Base-by-base conservation (phyloP, 352 stramenopile genomes). In the Phytophthora sansomeana region DNA sequence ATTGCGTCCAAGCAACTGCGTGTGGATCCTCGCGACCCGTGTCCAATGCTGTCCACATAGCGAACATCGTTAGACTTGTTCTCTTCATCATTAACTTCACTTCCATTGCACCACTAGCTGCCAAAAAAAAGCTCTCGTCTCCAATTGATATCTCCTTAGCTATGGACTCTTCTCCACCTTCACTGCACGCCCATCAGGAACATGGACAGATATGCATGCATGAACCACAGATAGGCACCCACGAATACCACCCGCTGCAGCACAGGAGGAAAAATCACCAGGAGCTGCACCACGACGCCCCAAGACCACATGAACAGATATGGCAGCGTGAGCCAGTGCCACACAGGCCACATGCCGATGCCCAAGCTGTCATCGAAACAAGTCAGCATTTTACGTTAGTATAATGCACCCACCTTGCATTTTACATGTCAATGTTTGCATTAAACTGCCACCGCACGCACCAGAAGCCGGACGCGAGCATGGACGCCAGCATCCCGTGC, bases 271-370 rank as follows among this genome's bases (percentile, higher is more conserved):
- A 93, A 74, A 42, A 93, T 69, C 39, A 91, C 74, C 44, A 90
- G 58, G 5, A 89, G 51, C 63, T 91, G 85, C 24, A 93, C 76
- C 47, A 93, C 77, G 32, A 93, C 74, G 39, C 85, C 85, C 85
- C 85, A 93, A 44, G 89, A 90, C 75, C 81, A 88, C 82, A 93
- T 93, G 72, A 93, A 89, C 50, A 93, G 69, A 63, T 91, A 91
- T 39, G 81, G 80, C 43, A 90, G 24, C 35, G 85, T 93, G 32
- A 93, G 67, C 85, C 80, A 89, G 29, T 84, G 67, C 85, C 85
- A 93, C 35, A 91, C 77, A 1, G 85, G 82, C 82, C 85, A 93
- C 68, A 93, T 78, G 5, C 81, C 84, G 47, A 93, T 72, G n/a
- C 75, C 72, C 49, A 90, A 84, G 69, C 84, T 93, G 53, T 28